phyloP scores from a whole-genome alignment of 805 yeast species.

The Pichia heedii region DNA sequence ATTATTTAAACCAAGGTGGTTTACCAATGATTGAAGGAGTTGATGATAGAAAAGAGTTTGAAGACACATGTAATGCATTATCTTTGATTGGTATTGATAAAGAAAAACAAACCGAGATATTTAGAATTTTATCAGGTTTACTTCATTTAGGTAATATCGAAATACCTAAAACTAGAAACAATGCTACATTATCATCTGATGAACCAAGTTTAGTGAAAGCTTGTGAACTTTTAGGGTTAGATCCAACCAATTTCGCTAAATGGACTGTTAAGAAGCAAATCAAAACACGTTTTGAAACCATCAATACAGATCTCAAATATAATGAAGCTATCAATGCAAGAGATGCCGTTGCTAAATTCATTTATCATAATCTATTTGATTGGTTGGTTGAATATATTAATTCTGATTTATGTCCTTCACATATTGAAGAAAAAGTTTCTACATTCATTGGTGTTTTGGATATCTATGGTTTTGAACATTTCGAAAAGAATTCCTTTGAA shows the following conservation, averaged over 20 bases:
- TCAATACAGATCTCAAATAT: constrained; percentile 70
- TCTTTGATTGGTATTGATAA: constrained; percentile 63
- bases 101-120: constrained; percentile 56
- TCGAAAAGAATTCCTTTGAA: constrained; percentile 88
- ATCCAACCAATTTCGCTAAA: constrained; percentile 64
- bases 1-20: constrained; percentile 87
- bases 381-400: constrained; percentile 89
- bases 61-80: constrained; percentile 68
- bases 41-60: constrained; percentile 75
- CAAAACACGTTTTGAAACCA: constrained; percentile 84
- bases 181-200: constrained; percentile 72
- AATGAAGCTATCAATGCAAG: constrained; percentile 84
- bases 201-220: constrained; percentile 81
- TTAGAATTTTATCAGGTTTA: constrained; percentile 75
- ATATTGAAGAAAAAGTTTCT: constrained; percentile 43
- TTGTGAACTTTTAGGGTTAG: constrained; percentile 75
- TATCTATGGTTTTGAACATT: constrained; percentile 96
- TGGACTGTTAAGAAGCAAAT: constrained; percentile 94
- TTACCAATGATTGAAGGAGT: constrained; percentile 58
- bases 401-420: constrained; percentile 69
- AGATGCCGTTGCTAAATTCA: constrained; percentile 94
- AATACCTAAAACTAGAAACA: constrained; percentile 73
- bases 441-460: constrained; percentile 89
- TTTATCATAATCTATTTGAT: constrained; percentile 86
- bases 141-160: constrained; percentile 90